Base-by-base conservation (phyloP, 2,329 filamentous ascomycete genomes). In the Talaromyces sp. region DNA sequence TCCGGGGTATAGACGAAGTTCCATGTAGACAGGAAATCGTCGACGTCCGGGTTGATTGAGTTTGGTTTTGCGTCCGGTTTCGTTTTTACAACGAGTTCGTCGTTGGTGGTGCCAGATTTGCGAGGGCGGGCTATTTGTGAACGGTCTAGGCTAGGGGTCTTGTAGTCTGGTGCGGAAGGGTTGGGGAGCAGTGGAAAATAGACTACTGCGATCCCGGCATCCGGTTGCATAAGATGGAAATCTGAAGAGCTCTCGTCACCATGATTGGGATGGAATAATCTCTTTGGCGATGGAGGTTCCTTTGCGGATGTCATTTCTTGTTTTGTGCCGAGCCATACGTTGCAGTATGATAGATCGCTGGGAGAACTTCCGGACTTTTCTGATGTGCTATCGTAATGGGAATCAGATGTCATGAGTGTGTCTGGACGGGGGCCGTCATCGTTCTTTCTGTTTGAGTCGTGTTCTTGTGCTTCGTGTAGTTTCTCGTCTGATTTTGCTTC, bases 1-100 rank as follows among this genome's bases (percentile, higher is more conserved):
- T 95, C 88, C 0, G 92, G 88, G 1, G 90, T 96, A 75, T 98
- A 99, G 33, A 97, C 88, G 73, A 98, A 98, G 73, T 99, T 99
- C 95, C 95, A 99, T 0, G 95, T 99, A 68, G 87, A 91, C 80
- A 98, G 86, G 76, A 92, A 98, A 64, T 96, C 92, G 60, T 86
- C 90, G 2, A 84, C 85, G 25, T 88, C 87, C 0, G 95, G 95
- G 68, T 96, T 89, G n/a, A 98, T 88, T 2, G 71, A 71, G 48
- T 86, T 90, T 0, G 88, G 84, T 0, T 89, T 88, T 0, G 73
- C 71, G 11, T 63, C 59, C 2, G 67, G 63, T 1, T 61, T 54
- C 12, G 64, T 61, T 2, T 56, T 40, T 7, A 35, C 48, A 28
- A 42, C 61, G 16, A 16, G 5, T 18, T 63, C 42, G 5, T 62